Evolutionary conservation across 2,329 filamentous ascomycete genomes (phyloP).

Genomic region (Stylonectria norvegica): DNA sequence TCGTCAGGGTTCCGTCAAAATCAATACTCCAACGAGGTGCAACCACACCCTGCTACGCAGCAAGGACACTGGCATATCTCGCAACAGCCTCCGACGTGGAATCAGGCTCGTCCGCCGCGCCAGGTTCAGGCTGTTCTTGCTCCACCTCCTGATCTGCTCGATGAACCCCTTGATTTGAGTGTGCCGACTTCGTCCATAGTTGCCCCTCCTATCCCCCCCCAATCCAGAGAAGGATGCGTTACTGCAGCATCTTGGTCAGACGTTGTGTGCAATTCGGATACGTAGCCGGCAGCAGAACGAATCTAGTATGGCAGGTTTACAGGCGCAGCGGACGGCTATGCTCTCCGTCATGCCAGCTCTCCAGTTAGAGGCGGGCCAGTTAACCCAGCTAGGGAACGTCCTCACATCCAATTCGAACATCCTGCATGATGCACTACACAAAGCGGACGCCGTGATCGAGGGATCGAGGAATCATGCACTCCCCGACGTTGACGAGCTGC

Average conservation of each 20-base stretch:
- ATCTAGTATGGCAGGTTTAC: constrained; percentile 69
- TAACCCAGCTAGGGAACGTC: constrained; percentile 67
- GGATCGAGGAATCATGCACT: constrained; percentile 65
- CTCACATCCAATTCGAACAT: constrained; percentile 75
- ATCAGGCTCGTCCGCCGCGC: constrained; percentile 20
- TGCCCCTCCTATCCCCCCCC: constrained; percentile 83
- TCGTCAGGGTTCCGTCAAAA: constrained; percentile 12
- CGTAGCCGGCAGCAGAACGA: constrained; percentile 68
- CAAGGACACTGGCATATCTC: constrained; percentile 25
- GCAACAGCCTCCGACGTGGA: constrained; percentile 26
- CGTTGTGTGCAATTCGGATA: constrained; percentile 66
- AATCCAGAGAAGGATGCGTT: constrained; percentile 95
- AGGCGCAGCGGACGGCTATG: constrained; percentile 77
- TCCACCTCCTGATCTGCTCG: constrained; percentile 51
- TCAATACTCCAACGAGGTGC: constrained; percentile 16
- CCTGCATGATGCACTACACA: constrained; percentile 70
- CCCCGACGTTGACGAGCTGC: constrained; percentile 81
- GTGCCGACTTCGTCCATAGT: constrained; percentile 52
- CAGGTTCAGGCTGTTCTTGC: constrained; percentile 24
- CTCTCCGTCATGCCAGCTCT: constrained; percentile 64
- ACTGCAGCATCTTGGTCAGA: constrained; percentile 69
- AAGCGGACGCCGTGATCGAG: constrained; percentile 75
- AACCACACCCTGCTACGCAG: constrained; percentile 12
- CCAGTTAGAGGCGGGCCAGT: constrained; percentile 67
- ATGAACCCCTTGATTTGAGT: constrained; percentile 52